Base-by-base conservation (phyloP, 1,284 basidiomycete species). In the Cystobasidium sp. region DNA sequence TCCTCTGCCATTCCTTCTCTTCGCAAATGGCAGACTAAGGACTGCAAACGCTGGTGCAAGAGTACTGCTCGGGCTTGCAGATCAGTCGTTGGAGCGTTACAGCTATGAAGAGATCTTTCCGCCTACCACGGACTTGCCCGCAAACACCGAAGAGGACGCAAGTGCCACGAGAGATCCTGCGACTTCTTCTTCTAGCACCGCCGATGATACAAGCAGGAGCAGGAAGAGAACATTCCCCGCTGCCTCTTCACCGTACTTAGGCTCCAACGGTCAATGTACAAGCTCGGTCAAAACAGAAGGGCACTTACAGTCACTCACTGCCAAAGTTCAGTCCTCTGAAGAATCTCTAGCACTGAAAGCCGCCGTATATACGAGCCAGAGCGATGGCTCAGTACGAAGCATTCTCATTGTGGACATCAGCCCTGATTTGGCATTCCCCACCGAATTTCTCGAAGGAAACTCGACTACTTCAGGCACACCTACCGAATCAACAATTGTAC, bases 81-180 rank as follows among this genome's bases (percentile, higher is more conserved):
- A 68, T 43, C 18, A 46, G 20, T 18, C 41, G 14, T 43, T 68
- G 18, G 55, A 68, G 37, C 52, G 24, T 16, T 68, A 68, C 55
- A 18, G 53, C 7, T 68, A 68, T 37, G 67, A 68, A 44, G 52
- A 59, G 43, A 56, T 68, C 53, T 68, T 68, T 31, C 67, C 59
- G 31, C 41, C 51, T 8, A 20, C 20, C 24, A 12, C 52, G 12
- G 37, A 37, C 39, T 31, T 16, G 24, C n/a, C 56, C 12, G n/a
- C 6, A 49, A n/a, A 49, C n/a, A 49, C 46, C 46, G 14, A 49
- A 49, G n/a, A 49, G n/a, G 46, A n/a, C n/a, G 46, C 46, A 6
- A 49, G 3, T 12, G n/a, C 46, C 6, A 49, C n/a, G 14, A 49
- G 46, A 12, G n/a, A 12, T 14, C 2, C 14, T 49, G 1, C 14